Evolutionary conservation across 163 green algal genomes (phyloP).

Genomic region (Chlamydomonas reinhardtii): DNA sequence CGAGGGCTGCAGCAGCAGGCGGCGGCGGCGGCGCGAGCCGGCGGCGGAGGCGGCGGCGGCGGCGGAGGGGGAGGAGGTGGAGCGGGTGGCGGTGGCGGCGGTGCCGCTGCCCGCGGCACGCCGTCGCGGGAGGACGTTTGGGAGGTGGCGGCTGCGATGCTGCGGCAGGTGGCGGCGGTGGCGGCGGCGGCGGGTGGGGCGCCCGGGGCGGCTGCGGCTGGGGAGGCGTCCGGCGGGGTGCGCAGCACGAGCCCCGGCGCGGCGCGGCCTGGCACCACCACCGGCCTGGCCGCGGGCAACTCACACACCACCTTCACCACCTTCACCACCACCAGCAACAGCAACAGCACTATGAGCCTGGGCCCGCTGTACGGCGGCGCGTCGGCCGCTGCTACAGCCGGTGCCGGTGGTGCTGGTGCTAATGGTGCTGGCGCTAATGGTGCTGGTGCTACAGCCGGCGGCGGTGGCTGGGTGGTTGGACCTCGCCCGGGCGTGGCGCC

Average conservation of each 20-base stretch:
- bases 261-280: too few species aligned
- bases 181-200: neutral
- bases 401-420: neutral
- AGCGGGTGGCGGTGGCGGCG: conserved; percentile 1
- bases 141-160: conserved; percentile 25
- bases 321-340: too few species aligned
- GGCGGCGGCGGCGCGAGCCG: too few species aligned
- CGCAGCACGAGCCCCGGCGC: too few species aligned
- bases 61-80: neutral
- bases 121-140: conserved; percentile 17
- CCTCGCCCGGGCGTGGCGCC: neutral
- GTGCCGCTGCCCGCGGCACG: neutral
- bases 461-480: neutral
- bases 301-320: too few species aligned
- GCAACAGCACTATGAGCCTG: neutral
- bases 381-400: neutral
- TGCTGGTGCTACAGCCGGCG: neutral
- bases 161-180: neutral
- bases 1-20: neutral
- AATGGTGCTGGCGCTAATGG: too few species aligned
- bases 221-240: too few species aligned
- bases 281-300: too few species aligned
- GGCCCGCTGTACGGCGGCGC: neutral
- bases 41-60: too few species aligned
- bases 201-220: too few species aligned